Evolutionary conservation across 805 yeast genomes (phyloP), one percentile per base, ranked within the genome.

Genomic region (Monosporozyma solicola): DNA sequence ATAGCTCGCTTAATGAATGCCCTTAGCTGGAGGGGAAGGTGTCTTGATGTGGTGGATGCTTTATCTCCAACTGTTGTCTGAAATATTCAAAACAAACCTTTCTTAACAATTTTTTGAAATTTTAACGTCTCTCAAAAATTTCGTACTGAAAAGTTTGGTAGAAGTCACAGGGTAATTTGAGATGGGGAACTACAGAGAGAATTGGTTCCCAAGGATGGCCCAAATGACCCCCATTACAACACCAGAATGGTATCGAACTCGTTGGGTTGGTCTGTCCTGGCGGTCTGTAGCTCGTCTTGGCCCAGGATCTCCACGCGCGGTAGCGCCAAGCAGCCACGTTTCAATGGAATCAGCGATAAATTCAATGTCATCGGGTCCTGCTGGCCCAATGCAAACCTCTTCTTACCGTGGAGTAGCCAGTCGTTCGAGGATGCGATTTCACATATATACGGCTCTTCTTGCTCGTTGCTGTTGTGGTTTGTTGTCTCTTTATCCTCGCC

Each of bases 371-470:
- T 13, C 22, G 37, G 35, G 9, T 8, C 57, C 60, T 3, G 56
- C 51, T 50, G 58, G 55, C 71, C 63, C 55, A 89, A 78, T 10
- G 72, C 64, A 47, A 80, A 80, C 53, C 73, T 74, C 54, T 80
- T 81, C 55, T 78, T 74, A 0, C 98, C 98, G 5, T 88, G 81
- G 4, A 90, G 71, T 2, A 89, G 64, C 98, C 98, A 92, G 51
- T 89, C 96, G 31, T 74, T 74, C 31, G 75, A 78, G 29, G 77
- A 75, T 16, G 69, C 66, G 0, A 86, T 61, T 16, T 77, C 78
- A 41, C 81, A 70, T 50, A 73, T 73, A 59, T 78, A 80, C 2
- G 22, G 25, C 25, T 41, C 32, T 35, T 41, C 33, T 22, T 13
- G 20, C 20, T 20, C 20, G 20, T 20, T 20, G 20, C 20, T 29